phyloP scores from a whole-genome alignment of 176 grass and related monocot species.

The Triticum monococcum region DNA sequence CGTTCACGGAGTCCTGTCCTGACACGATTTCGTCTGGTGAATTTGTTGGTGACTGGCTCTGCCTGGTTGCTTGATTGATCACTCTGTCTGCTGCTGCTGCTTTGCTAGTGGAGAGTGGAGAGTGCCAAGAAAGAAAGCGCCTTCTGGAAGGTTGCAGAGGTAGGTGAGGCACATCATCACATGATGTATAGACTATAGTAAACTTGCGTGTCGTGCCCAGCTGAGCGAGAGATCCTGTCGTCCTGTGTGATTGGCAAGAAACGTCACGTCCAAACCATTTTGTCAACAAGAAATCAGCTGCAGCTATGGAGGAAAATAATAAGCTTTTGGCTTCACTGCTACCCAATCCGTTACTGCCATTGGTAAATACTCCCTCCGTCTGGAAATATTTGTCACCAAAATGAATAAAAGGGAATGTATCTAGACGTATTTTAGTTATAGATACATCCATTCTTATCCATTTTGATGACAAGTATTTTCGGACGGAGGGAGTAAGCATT shows the following conservation, averaged over 20 bases:
- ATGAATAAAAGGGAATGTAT: too few species aligned
- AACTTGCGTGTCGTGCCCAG: slow-evolving; percentile 9
- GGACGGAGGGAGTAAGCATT: too few species aligned
- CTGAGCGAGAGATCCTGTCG: too few species aligned
- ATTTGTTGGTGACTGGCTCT: not conserved
- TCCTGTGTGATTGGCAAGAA: not conserved
- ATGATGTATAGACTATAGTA: not conserved
- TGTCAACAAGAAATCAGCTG: not conserved
- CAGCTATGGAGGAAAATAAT: not conserved
- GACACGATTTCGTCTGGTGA: not conserved
- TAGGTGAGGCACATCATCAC: not conserved
- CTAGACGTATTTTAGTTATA: too few species aligned
- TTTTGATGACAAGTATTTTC: too few species aligned
- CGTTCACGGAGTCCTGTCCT: not conserved
- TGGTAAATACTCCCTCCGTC: too few species aligned
- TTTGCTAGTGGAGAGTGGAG: not conserved
- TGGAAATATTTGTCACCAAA: too few species aligned
- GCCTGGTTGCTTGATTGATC: not conserved
- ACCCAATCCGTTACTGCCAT: too few species aligned
- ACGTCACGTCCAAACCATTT: not conserved
- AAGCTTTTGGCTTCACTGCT: not conserved
- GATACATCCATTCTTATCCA: too few species aligned
- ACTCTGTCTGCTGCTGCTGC: not conserved
- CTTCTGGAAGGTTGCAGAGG: slow-evolving; percentile 20
- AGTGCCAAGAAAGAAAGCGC: not conserved